Conservation (phyloP, 352 stramenopile species). For the Plasmopara viticola region DNA sequence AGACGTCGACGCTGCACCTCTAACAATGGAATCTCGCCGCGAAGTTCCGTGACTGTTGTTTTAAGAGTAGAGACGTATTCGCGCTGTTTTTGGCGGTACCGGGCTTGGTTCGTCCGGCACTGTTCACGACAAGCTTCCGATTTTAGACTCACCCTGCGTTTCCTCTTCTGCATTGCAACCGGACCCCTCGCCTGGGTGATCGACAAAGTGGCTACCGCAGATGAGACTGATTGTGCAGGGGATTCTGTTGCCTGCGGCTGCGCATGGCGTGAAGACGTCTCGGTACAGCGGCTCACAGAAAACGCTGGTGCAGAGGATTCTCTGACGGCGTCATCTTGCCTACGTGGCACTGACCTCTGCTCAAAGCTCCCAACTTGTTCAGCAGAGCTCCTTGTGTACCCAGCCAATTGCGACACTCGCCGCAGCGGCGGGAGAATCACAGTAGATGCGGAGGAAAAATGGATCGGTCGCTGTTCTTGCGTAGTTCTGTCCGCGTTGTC, state of each 20-base stretch:
- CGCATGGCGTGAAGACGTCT: not conserved
- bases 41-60: conserved; percentile 25
- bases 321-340: conserved; percentile 4
- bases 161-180: conserved; percentile 20
- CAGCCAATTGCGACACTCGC: conserved; percentile 13
- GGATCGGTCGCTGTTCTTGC: conserved; percentile 6
- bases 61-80: conserved; percentile 28
- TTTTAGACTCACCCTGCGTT: conserved; percentile 29
- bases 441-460: conserved; percentile 3
- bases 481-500: not conserved
- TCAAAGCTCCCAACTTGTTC: conserved; percentile 9
- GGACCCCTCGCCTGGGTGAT: conserved; percentile 2
- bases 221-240: conserved; percentile 10
- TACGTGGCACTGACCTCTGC: conserved; percentile 4
- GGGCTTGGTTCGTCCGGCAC: conserved; percentile 48
- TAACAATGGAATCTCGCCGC: conserved; percentile 32
- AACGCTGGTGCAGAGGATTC: conserved; percentile 1
- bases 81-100: conserved; percentile 50
- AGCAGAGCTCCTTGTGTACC: conserved; percentile 6
- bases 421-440: conserved; percentile 13
- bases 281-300: not conserved
- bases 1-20: conserved; percentile 24
- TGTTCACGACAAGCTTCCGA: conserved; percentile 45
- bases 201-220: conserved; percentile 14
- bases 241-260: conserved; percentile 7